phyloP scores from a whole-genome alignment of 495 filamentous ascomycete species.

The Tricharina praecox region DNA sequence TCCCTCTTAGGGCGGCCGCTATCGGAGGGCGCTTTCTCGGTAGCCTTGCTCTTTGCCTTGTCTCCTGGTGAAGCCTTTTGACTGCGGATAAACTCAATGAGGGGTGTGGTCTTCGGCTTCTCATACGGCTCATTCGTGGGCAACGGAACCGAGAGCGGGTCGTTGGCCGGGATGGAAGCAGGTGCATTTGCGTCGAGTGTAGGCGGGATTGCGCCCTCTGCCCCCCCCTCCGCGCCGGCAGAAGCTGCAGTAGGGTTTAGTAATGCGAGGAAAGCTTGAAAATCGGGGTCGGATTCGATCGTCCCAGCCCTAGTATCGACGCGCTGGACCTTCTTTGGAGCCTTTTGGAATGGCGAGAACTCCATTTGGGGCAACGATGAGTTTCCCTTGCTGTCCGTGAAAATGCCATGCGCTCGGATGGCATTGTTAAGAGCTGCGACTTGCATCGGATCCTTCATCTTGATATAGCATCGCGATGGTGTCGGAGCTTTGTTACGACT shows the following conservation, averaged over 20 bases:
- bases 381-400: slow-evolving; percentile 65
- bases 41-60: not conserved
- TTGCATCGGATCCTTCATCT: slow-evolving; percentile 11
- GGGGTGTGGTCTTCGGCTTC: slow-evolving; percentile 61
- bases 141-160: slow-evolving; percentile 21
- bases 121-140: slow-evolving; percentile 38
- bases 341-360: slow-evolving; percentile 63
- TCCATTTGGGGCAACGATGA: slow-evolving; percentile 54
- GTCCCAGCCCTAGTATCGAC: slow-evolving; percentile 77
- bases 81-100: slow-evolving; percentile 59
- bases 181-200: slow-evolving; percentile 5
- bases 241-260: slow-evolving; percentile 24
- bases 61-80: slow-evolving; percentile 18
- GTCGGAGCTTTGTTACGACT: slow-evolving; percentile 14
- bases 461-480: slow-evolving; percentile 11
- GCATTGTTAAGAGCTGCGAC: slow-evolving; percentile 14
- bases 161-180: slow-evolving; percentile 10
- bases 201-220: slow-evolving; percentile 29
- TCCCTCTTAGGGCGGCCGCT: slow-evolving; percentile 29
- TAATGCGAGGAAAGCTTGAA: slow-evolving; percentile 67
- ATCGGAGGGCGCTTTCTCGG: not conserved
- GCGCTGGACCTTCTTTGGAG: slow-evolving; percentile 51
- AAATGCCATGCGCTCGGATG: slow-evolving; percentile 43
- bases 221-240: slow-evolving; percentile 34
- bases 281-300: slow-evolving; percentile 89